These are phyloP conservation scores for Prunus kanzakura DNA, from an alignment of 306 rosid species.

Conservation along the genomic window DNA sequence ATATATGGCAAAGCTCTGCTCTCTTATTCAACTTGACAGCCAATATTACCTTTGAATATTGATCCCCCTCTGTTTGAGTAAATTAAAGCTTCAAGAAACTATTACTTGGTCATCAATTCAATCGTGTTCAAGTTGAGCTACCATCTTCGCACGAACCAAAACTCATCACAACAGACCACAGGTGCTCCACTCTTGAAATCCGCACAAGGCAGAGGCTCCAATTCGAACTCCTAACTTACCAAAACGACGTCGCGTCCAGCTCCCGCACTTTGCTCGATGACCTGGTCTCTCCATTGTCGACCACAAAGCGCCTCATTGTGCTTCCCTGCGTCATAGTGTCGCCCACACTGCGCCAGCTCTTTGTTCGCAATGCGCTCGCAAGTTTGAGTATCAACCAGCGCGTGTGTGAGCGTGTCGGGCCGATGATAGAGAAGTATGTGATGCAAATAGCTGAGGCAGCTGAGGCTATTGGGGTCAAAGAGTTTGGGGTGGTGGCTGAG, in stretches of 20 bases:
- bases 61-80: too few relatives aligned
- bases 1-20: too few relatives aligned
- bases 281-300: not conserved
- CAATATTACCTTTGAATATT: too few relatives aligned
- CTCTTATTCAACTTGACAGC: too few relatives aligned
- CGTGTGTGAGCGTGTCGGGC: not conserved
- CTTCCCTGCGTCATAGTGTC: not conserved
- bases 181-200: not conserved
- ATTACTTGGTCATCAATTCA: not conserved
- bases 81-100: too few relatives aligned
- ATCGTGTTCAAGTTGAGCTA: not conserved
- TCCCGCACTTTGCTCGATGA: not conserved
- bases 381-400: not conserved
- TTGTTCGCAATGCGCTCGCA: not conserved
- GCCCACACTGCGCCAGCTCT: not conserved
- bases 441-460: not conserved
- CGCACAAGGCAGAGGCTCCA: not conserved
- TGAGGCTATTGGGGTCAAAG: not conserved
- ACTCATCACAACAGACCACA: not conserved
- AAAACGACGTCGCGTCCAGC: not conserved
- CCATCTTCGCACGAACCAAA: not conserved
- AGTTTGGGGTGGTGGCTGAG: not conserved
- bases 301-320: not conserved
- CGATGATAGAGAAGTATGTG: not conserved
- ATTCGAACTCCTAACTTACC: conserved; percentile 4